phyloP scores from a whole-genome alignment of 495 filamentous ascomycete species.

The Hypoxylon lienhwacheense region DNA sequence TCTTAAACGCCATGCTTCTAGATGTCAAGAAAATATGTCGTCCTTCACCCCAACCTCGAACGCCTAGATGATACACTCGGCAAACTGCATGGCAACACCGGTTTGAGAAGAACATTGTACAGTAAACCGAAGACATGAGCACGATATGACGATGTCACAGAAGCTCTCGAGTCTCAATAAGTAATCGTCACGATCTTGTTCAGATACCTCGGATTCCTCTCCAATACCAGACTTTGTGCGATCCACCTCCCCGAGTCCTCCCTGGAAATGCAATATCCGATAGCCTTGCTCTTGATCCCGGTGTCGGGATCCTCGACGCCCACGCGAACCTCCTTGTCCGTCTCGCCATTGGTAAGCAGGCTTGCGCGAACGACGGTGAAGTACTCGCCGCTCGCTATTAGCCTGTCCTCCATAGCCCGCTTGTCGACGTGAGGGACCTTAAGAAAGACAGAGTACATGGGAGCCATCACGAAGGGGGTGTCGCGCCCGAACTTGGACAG shows the following conservation, averaged over 20 bases:
- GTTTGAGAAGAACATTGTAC: too few species aligned
- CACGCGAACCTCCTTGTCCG: constrained; percentile 38
- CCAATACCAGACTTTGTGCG: constrained; percentile 32
- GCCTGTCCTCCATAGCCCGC: constrained; percentile 56
- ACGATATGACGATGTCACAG: too few species aligned
- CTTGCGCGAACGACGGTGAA: constrained; percentile 54
- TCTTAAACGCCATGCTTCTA: too few species aligned
- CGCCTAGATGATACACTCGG: too few species aligned
- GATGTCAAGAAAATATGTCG: too few species aligned
- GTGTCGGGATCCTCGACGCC: constrained; percentile 44
- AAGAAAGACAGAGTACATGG: constrained; percentile 56
- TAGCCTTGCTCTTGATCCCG: constrained; percentile 37
- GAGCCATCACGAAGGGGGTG: constrained; percentile 52
- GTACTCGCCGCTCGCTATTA: constrained; percentile 41
- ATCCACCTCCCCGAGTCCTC: constrained; percentile 48
- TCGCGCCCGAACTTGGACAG: constrained; percentile 52
- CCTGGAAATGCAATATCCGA: constrained; percentile 52
- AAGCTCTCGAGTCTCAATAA: constrained; percentile 3
- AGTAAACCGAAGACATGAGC: too few species aligned
- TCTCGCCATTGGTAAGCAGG: constrained; percentile 35
- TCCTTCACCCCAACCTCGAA: too few species aligned
- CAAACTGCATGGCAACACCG: too few species aligned
- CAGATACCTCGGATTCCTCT: constrained; percentile 13
- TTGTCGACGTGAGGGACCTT: constrained; percentile 61
- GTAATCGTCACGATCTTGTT: constrained; percentile 33